Evolutionary conservation across 441 rosid species (phyloP).

Genomic region (Jatropha multifida): DNA sequence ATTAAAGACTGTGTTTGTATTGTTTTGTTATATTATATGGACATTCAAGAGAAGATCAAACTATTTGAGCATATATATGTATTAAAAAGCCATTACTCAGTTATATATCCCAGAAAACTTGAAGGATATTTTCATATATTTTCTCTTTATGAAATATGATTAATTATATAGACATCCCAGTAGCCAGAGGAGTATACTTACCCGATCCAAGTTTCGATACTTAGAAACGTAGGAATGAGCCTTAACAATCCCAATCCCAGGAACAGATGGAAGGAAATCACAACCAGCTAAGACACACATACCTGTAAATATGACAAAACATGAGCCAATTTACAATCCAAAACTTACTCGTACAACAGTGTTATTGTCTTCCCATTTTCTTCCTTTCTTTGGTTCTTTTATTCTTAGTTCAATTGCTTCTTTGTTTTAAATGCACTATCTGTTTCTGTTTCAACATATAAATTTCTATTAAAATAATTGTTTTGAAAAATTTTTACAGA

Average conservation of each 20-base stretch:
- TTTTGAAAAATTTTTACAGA: background rate
- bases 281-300: slow-evolving; percentile 94
- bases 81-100: no score
- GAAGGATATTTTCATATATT: background rate
- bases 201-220: slow-evolving; percentile 71
- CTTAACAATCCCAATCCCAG: slow-evolving; percentile 78
- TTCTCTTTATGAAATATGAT: background rate
- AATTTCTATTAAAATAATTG: background rate
- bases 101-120: background rate
- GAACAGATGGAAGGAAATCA: slow-evolving; percentile 89
- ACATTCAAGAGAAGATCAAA: background rate
- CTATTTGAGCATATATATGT: background rate
- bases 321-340: slow-evolving; percentile 20
- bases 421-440: background rate
- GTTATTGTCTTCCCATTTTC: background rate
- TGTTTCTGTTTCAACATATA: background rate
- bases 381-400: background rate
- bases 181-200: slow-evolving; percentile 38
- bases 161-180: background rate
- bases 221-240: slow-evolving; percentile 70
- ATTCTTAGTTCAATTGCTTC: background rate
- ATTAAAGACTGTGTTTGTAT: background rate
- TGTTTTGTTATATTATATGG: background rate
- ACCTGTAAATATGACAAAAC: slow-evolving; percentile 41
- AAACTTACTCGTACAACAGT: slow-evolving; percentile 6